Evolutionary conservation across 148 eudicot genomes (phyloP), one percentile per base, ranked within the genome.

Genomic region (Suaeda aralocaspica): DNA sequence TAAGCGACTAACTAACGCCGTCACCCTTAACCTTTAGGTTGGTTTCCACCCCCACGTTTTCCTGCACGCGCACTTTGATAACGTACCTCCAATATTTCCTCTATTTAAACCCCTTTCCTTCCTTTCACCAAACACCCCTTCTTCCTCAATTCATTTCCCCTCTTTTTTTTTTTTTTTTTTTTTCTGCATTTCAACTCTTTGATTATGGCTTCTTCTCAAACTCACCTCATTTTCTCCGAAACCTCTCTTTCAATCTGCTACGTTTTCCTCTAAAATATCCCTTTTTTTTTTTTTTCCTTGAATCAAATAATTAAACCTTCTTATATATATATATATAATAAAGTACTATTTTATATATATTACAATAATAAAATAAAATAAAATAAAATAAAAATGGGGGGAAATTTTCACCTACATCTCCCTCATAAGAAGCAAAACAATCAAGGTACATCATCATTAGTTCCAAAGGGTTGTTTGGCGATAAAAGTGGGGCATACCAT

Each of bases 381-480:
- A 19, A 15, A 3, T 5, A 49, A 49, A 16, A 18, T 4, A 0
- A 55, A 16, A 19, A 70, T 76, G 75, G 72, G 80, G 2, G 75
- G 41, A 28, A 76, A 69, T 18, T 71, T 77, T 44, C 72, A 72
- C 53, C 56, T 72, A 29, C 64, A 70, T 51, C 45, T 72, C 16
- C 66, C 76, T 2, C 67, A 69, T 57, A 68, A 50, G 34, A 70
- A 66, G 50, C 55, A 44, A 24, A 65, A 42, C 15, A 51, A 25
- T 3, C 66, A 63, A 53, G 69, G 70, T 0, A 64, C 63, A 41
- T 73, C 69, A 19, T n/a, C n/a, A n/a, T n/a, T n/a, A n/a, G 73
- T 79, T 8, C 90, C 90, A 0, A 86, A 82, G 60, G 90, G 90
- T 19, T 86, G 72, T 29, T 45, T 86, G 51, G 90, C 87, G 7